Evolutionary conservation across 768 basidiomycete species (phyloP).

Genomic region (Candolleomyces efflorescens): DNA sequence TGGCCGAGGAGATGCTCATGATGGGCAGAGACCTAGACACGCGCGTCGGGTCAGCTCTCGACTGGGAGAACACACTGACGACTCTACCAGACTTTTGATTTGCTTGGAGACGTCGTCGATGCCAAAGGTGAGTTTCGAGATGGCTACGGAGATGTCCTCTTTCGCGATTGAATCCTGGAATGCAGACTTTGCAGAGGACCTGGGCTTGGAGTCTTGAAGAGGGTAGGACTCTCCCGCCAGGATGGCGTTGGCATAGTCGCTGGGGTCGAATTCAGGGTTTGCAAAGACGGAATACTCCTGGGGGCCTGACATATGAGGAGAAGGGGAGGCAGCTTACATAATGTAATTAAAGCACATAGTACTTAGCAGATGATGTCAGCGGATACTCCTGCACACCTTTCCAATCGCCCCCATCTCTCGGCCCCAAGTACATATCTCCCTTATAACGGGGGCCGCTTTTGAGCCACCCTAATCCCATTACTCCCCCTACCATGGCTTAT

Average conservation of each 20-base stretch:
- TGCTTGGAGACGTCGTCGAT: constrained; percentile 93
- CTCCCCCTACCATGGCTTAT: constrained; percentile 33
- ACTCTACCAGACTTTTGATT: constrained; percentile 70
- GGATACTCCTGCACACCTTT: background rate
- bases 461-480: background rate
- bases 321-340: constrained; percentile 11
- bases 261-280: constrained; percentile 71
- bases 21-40: constrained; percentile 67
- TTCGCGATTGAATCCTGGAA: constrained; percentile 55
- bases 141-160: constrained; percentile 86
- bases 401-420: background rate
- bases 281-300: constrained; percentile 77
- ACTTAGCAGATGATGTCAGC: background rate
- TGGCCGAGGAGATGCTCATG: constrained; percentile 80
- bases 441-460: background rate
- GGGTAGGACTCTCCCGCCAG: constrained; percentile 81
- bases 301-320: constrained; percentile 1
- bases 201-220: constrained; percentile 28
- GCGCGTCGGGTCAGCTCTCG: constrained; percentile 4
- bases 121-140: constrained; percentile 80
- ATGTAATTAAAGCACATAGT: background rate
- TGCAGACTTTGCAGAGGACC: constrained; percentile 25
- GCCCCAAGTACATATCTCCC: background rate
- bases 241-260: constrained; percentile 88
- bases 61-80: constrained; percentile 20